Evolutionary conservation across 73 alveolate species (phyloP), one percentile per base, ranked within the genome.

Genomic region (Paramecium tetraurelia): DNA sequence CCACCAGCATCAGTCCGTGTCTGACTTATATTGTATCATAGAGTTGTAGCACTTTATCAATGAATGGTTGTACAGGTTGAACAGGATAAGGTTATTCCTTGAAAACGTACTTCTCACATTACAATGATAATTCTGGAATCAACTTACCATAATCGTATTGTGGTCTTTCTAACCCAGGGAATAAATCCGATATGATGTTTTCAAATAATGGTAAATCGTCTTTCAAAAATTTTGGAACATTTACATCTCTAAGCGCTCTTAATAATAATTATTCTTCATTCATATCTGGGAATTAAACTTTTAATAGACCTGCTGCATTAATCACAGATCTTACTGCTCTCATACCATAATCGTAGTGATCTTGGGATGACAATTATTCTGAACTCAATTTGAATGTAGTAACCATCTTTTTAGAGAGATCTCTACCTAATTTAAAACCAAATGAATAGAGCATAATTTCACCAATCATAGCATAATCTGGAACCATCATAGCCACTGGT

Each of bases 1-100:
- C 99, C 20, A 99, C 99, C 44, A 99, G 90, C 99, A 99, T 98
- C 89, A 99, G 97, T 36, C 99, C 99, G 92, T 99, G 99, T 57
- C 99, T 95, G 46, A 99, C 99, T 94, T 98, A 95, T 14, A 95
- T 95, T 68, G 99, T 97, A 89, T 98, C 94, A 53, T 89, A 89
- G 10, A 89, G 44, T 35, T 89, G 46, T 41, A 71, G 27, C 9
- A 89, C 84, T 33, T 89, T 89, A 89, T 89, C 94, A 41, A 63
- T 89, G 29, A 89, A 89, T 20, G 90, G 77, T 43, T 69, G 8
- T 0, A 70, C 92, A 22, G 94, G 92, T 71, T 89, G 18, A 9
- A 89, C 57, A 44, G 86, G 86, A 31, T 70, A 48, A 5, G 36
- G 70, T 41, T 70, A 50, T 63, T 89, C 94, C 72, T 71, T 89